Base-by-base conservation (phyloP, 805 yeast species). In the Starmerella apis region DNA sequence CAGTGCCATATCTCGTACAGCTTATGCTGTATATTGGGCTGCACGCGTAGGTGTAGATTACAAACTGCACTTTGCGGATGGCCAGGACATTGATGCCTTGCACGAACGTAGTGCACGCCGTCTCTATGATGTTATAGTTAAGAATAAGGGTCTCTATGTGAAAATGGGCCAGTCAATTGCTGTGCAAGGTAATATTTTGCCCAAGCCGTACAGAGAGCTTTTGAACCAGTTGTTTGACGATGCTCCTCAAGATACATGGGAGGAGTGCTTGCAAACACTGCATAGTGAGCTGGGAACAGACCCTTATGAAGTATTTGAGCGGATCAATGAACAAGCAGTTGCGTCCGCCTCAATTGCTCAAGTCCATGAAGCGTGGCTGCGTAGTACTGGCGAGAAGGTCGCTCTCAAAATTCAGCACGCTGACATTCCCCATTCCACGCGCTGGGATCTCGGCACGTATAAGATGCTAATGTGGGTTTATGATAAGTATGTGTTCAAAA, bases 331-430 rank as follows among this genome's bases (percentile, higher is more conserved):
- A 53, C 59, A 44, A 0, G 85, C 90, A 1, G 68, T 81, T 16
- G 92, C 90, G 1, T 78, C 85, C 62, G 94, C 90, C 0, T 86
- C 95, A 0, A 71, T 90, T 57, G 97, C 97, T 0, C 98, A 90
- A 63, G 98, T 90, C 8, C 96, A 90, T 67, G 67, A 72, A 24
- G 98, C 90, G 0, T 73, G 65, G 2, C 62, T 87, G 48, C 73
- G 69, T 50, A 67, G 63, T 4, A 73, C 72, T 1, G 86, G 83
- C 1, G 76, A 80, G 54, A 76, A 71, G 58, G 96, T 90, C 5
- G 97, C 97, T 0, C 92, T 90, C 16, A 90, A 90, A 61, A 74
- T 88, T 43, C 97, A 90, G 64, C 96, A 87, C 64, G 70, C 73
- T 27, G 77, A 80, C 47, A 80, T 83, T 41, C 65, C 70, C 24